phyloP scores from a whole-genome alignment of 2,329 filamentous ascomycete species.

The Penicillium sp. region DNA sequence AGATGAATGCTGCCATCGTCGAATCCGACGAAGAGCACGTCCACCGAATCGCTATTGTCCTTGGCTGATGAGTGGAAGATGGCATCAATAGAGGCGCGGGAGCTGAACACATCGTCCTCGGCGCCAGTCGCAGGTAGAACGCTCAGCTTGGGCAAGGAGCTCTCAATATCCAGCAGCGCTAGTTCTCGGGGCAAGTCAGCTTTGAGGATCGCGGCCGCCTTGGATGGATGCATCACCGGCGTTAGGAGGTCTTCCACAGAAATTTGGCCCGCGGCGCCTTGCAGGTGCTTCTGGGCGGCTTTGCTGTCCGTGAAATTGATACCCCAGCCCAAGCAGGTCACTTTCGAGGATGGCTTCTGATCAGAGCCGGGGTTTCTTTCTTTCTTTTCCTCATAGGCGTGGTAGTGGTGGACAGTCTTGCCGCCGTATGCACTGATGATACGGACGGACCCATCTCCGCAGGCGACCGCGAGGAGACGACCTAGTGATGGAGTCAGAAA shows the following conservation, averaged over 20 bases:
- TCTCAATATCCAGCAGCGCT: conserved; percentile 73
- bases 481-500: conserved; percentile 22
- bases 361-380: conserved; percentile 10
- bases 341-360: conserved; percentile 21
- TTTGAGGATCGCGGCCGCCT: conserved; percentile 40
- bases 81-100: conserved; percentile 68
- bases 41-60: conserved; percentile 71
- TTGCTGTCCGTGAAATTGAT: conserved; percentile 57
- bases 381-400: conserved; percentile 28
- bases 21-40: conserved; percentile 75
- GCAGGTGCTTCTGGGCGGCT: conserved; percentile 46
- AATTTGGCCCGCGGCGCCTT: conserved; percentile 36
- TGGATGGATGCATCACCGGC: conserved; percentile 40
- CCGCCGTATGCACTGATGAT: conserved; percentile 77
- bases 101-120: conserved; percentile 68
- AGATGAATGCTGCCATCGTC: conserved; percentile 72
- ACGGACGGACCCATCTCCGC: conserved; percentile 77
- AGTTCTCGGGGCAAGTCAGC: conserved; percentile 71
- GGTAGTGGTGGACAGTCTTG: conserved; percentile 75
- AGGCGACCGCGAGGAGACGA: conserved; percentile 77
- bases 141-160: conserved; percentile 74
- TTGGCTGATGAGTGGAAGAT: conserved; percentile 66
- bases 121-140: conserved; percentile 67
- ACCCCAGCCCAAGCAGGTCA: conserved; percentile 57
- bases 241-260: conserved; percentile 47